Percentiles rank a stretch among this genome's conserved stretches.
These are phyloP conservation scores for Clonostachys byssicola DNA, from an alignment of 2,329 filamentous ascomycete species.

Conservation along the genomic window DNA sequence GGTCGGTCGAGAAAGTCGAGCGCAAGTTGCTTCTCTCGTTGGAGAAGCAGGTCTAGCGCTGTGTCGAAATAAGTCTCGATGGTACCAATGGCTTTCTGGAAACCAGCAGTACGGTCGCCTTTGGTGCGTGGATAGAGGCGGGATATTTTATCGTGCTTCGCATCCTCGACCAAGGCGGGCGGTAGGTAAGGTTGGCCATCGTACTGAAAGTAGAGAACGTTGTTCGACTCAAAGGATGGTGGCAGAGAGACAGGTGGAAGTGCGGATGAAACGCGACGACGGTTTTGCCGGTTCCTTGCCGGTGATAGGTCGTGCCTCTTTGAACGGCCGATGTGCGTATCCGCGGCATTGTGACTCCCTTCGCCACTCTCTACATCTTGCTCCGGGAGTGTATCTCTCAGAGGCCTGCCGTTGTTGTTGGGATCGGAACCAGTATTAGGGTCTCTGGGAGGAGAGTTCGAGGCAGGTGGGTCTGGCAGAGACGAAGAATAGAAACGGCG, in stretches of 20 bases:
- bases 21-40: background rate
- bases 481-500: background rate
- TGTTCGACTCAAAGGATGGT: background rate
- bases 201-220: background rate
- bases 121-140: background rate
- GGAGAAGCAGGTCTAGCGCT: slow-evolving; percentile 1
- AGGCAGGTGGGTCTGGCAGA: background rate
- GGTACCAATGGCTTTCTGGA: background rate
- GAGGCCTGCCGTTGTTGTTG: background rate
- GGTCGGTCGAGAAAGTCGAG: background rate
- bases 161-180: background rate
- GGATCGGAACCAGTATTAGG: background rate
- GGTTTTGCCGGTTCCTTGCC: background rate
- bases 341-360: background rate
- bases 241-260: slow-evolving; percentile 3
- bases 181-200: background rate
- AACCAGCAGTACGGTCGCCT: background rate
- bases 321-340: background rate
- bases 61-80: slow-evolving; percentile 2
- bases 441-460: background rate
- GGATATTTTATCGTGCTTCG: background rate
- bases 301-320: background rate
- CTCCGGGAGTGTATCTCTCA: background rate
- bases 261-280: background rate
- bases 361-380: slow-evolving; percentile 1